Evolutionary conservation across 164 flowering plant species (phyloP).

Genomic region (Chimonanthus praecox): DNA sequence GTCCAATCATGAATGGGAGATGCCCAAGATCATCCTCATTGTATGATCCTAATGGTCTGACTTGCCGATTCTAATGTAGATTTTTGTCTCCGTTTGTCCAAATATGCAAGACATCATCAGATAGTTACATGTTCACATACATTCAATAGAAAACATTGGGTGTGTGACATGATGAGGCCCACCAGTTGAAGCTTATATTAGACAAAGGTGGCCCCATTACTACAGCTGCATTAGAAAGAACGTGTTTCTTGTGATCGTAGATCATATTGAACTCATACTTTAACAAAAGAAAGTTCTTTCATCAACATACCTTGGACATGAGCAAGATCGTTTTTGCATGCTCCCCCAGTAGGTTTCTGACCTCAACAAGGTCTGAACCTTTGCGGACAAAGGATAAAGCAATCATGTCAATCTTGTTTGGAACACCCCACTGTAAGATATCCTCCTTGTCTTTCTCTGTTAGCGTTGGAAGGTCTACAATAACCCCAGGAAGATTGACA

Average conservation of each 20-base stretch:
- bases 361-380: slow-evolving; percentile 80
- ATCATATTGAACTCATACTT: not conserved
- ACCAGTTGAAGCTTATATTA: not conserved
- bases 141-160: not conserved
- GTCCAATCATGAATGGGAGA: no score
- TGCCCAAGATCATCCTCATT: no score
- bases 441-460: slow-evolving; percentile 85
- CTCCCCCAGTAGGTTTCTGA: slow-evolving; percentile 65
- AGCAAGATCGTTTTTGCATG: slow-evolving; percentile 60
- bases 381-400: slow-evolving; percentile 72
- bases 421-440: slow-evolving; percentile 73
- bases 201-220: not conserved
- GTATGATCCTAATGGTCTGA: no score
- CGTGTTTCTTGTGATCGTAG: not conserved
- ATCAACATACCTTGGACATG: slow-evolving; percentile 67
- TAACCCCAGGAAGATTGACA: slow-evolving; percentile 82
- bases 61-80: no score
- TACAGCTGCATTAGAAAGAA: not conserved
- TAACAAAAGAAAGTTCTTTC: not conserved
- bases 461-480: slow-evolving; percentile 14
- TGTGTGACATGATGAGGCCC: not conserved
- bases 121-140: not conserved
- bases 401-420: slow-evolving; percentile 28
- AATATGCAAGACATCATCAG: no score
- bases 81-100: no score